Evolutionary conservation across 257 asterid species (phyloP), one percentile per base, ranked within the genome.

Genomic region (Lycium ferocissimum): DNA sequence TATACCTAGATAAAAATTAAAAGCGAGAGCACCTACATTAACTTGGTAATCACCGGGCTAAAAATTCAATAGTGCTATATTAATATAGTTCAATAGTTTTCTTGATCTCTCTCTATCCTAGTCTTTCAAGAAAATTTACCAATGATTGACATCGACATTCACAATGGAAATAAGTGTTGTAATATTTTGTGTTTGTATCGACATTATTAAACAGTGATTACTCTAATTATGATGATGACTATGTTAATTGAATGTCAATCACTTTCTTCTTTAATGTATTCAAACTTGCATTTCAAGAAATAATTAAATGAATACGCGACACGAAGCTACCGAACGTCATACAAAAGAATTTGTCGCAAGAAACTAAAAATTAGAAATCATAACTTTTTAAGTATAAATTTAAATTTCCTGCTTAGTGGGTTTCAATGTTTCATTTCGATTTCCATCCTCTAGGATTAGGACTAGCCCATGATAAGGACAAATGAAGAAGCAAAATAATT

Each of bases 381-480:
- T 49, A n/a, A 47, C n/a, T 11, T 43, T 45, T 75, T 22, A 26
- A 26, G 71, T 63, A 10, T 9, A 22, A 63, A 10, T 63, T 9
- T 26, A 26, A 26, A 26, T 26, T 26, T 11, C 13, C 2, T 33
- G 43, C 18, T 65, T 11, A 9, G 72, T 65, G 72, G 72, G 6
- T 65, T 65, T 33, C 43, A 49, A 76, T 45, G 40, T n/a, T 76
- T 49, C 12, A n/a, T 76, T 76, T 18, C 37, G n/a, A 3, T 7
- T 8, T 72, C 12, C 33, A 18, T 72, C 15, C 17, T 15, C 56
- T 73, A 47, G 59, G 59, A 47, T 49, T 7, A 72, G 33, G 57
- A n/a, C 47, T 40, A 15, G 26, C 11, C 9, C 33, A 72, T 72
- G 81, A 49, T 53, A 78, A 78, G 15, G 82, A 53, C 82, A 51